Conservation (phyloP, 441 rosid genomes). For the Erodium trifolium region DNA sequence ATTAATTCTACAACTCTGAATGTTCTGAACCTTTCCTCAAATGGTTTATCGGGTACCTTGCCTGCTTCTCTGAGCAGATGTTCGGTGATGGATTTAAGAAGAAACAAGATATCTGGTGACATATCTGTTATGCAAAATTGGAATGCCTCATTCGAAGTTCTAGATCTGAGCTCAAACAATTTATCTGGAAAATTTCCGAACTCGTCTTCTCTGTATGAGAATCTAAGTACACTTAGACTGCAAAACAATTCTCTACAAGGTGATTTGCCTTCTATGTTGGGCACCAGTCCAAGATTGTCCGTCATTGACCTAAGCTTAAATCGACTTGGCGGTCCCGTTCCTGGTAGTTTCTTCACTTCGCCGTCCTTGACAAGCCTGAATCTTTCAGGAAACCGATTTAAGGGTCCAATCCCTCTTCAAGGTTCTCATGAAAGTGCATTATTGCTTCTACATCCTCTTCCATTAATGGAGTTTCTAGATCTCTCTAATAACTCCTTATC, state of each 20-base stretch:
- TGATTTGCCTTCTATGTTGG: slow-evolving; percentile 46
- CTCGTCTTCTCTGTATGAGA: slow-evolving; percentile 41
- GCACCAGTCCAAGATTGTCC: slow-evolving; percentile 38
- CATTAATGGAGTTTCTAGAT: slow-evolving; percentile 73
- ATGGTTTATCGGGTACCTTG: slow-evolving; percentile 59
- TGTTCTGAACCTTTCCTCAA: slow-evolving; percentile 70
- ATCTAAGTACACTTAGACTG: slow-evolving; percentile 47
- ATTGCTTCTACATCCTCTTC: slow-evolving; percentile 35
- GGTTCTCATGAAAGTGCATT: slow-evolving; percentile 50
- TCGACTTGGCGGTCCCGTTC: slow-evolving; percentile 54
- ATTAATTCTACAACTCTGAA: slow-evolving; percentile 56
- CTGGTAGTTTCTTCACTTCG: slow-evolving; percentile 53
- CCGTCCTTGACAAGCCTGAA: slow-evolving; percentile 47
- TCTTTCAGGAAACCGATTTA: slow-evolving; percentile 66
- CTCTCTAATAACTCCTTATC: slow-evolving; percentile 67
- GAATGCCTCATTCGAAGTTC: slow-evolving; percentile 54
- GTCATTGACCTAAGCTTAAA: slow-evolving; percentile 68
- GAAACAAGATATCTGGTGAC: slow-evolving; percentile 57
- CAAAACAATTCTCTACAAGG: slow-evolving; percentile 57
- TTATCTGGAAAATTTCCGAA: slow-evolving; percentile 63
- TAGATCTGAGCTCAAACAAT: slow-evolving; percentile 82
- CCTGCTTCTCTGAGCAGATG: slow-evolving; percentile 42
- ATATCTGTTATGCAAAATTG: slow-evolving; percentile 49
- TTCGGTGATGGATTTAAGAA: slow-evolving; percentile 54
- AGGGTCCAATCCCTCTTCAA: slow-evolving; percentile 60